Evolutionary conservation across 1,284 basidiomycete genomes (phyloP).

Genomic region (Termitomyces sp.): DNA sequence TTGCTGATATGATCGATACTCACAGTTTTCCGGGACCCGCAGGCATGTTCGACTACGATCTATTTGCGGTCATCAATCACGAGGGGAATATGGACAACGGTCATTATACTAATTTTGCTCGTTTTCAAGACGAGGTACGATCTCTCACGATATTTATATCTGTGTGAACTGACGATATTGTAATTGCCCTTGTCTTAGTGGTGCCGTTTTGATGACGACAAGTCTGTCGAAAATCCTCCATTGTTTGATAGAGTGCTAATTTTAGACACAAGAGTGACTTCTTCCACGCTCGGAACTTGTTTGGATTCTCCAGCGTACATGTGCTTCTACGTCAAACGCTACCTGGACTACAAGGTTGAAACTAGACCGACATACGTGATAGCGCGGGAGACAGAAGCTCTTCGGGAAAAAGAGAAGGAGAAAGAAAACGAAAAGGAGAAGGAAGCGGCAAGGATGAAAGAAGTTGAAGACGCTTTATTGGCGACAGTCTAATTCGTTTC

Average conservation of each 20-base stretch:
- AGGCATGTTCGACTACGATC: constrained; percentile 83
- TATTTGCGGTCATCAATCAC: constrained; percentile 93
- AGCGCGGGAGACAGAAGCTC: constrained; percentile 60
- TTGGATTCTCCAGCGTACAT: constrained; percentile 78
- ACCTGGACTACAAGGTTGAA: constrained; percentile 75
- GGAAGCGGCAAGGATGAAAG: constrained; percentile 47
- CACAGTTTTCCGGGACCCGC: constrained; percentile 50
- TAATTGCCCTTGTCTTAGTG: constrained; percentile 45
- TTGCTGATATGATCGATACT: background rate
- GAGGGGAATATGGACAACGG: constrained; percentile 94
- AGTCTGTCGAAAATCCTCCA: constrained; percentile 36
- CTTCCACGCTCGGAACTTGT: constrained; percentile 61
- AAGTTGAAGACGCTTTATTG: constrained; percentile 58
- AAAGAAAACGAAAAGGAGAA: constrained; percentile 56
- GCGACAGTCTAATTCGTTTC: constrained; percentile 27
- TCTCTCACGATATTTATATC: background rate
- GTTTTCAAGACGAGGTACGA: constrained; percentile 70
- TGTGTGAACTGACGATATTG: constrained; percentile 3
- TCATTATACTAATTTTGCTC: constrained; percentile 85
- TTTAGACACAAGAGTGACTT: constrained; percentile 57
- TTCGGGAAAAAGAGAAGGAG: constrained; percentile 59
- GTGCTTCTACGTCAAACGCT: constrained; percentile 89
- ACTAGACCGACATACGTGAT: constrained; percentile 66
- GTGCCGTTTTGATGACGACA: constrained; percentile 95
- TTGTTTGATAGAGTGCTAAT: constrained; percentile 3